Evolutionary conservation across 345 rosid genomes (phyloP).

Genomic region (Cardiospermum halicacabum): DNA sequence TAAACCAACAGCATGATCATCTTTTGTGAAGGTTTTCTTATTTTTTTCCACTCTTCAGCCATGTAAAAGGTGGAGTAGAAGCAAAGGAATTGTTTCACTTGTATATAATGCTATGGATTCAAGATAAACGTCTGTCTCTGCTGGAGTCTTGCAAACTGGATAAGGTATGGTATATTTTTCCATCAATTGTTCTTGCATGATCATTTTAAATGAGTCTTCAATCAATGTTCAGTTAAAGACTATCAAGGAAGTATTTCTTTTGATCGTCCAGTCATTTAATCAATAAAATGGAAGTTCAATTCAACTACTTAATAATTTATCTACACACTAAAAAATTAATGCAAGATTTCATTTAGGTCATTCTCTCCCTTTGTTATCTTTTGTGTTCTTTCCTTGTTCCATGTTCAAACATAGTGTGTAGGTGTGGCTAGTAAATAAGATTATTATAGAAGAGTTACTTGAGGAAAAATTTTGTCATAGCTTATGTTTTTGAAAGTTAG

Average conservation of each 20-base stretch:
- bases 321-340: not conserved
- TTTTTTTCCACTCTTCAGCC: slow-evolving; percentile 36
- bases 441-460: not conserved
- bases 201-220: not conserved
- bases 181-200: not conserved
- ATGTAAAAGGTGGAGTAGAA: slow-evolving; percentile 92
- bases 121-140: slow-evolving; percentile 82
- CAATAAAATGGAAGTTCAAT: not conserved
- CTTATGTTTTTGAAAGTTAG: no score
- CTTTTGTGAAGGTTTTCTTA: slow-evolving; percentile 11
- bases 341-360: not conserved
- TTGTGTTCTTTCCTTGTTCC: not conserved
- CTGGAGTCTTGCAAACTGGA: slow-evolving; percentile 94
- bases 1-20: slow-evolving; percentile 6
- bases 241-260: not conserved
- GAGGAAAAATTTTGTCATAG: no score
- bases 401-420: not conserved
- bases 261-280: not conserved
- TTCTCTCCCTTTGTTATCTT: not conserved
- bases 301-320: not conserved
- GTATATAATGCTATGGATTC: slow-evolving; percentile 95
- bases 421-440: not conserved
- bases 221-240: slow-evolving; percentile 4
- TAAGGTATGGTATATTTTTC: slow-evolving; percentile 46
- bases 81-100: slow-evolving; percentile 92